Evolutionary conservation across 306 rosid species (phyloP), one percentile per base, ranked within the genome.

Genomic region (Urtica urens): DNA sequence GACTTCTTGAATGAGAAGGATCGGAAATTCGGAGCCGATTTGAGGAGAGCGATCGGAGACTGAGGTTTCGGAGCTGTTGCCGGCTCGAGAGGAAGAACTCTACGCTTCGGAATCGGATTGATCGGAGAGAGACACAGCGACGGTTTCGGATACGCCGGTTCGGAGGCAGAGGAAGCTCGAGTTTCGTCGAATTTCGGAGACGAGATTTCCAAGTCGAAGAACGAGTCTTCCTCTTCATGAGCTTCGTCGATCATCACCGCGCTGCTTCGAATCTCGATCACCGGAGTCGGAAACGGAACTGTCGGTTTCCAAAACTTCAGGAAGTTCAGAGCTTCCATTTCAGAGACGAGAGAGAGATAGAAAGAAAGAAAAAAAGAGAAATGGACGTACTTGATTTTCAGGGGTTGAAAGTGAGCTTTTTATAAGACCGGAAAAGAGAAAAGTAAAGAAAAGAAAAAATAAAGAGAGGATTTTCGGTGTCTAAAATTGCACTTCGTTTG

Each of bases 11-110:
- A 78, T 55, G 59, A 67, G 65, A 72, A 75, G 34, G 69, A 74
- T 47, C 93, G 71, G 57, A 88, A 77, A 35, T 69, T 88, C 0
- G 88, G 93, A 0, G 90, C 81, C 12, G 96, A 83, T 79, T 71
- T 88, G 10, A 82, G 82, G 22, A 81, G 69, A 14, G 97, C 58
- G 38, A 79, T 80, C 20, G 97, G 95, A n/a, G 94, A 90, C 26
- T 90, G 95, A 16, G 90, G 94, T 49, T 84, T 90, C 2, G 76
- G 64, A n/a, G n/a, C n/a, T n/a, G n/a, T n/a, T 35, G 48, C 31
- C 25, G 88, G 87, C 21, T 81, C 87, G 6, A 90, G 63, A 0
- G 94, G 97, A 45, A 81, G 93, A 46, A 90, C 57, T 67, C 79
- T 90, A 7, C 95, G 62, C 52, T 80, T 81, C 1, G 93, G 86